Evolutionary conservation across 2,329 filamentous ascomycete species (phyloP).

Genomic region (Westerdykella sp.): DNA sequence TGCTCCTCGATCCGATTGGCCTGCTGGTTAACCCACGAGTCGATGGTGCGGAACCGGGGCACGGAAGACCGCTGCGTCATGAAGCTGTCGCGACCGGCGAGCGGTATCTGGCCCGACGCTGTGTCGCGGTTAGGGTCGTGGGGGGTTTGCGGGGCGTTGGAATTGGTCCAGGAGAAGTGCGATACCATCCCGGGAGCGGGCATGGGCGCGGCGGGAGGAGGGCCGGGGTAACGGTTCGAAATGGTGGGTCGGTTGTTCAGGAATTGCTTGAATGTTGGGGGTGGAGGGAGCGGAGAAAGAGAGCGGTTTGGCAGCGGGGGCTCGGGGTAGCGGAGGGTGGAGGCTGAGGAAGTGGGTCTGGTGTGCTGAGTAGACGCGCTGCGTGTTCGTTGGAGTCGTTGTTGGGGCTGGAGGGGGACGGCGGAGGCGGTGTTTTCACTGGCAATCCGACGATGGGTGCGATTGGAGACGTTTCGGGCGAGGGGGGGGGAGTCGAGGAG

Average conservation of each 20-base stretch:
- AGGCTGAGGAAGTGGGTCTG: slow-evolving; percentile 20
- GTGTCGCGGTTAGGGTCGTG: slow-evolving; percentile 27
- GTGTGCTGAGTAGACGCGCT: slow-evolving; percentile 31
- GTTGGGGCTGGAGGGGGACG: slow-evolving; percentile 18
- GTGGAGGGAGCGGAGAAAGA: slow-evolving; percentile 20
- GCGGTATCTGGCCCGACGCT: slow-evolving; percentile 12
- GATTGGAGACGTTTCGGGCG: slow-evolving; percentile 16
- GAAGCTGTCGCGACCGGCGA: slow-evolving; percentile 25
- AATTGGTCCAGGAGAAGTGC: slow-evolving; percentile 39
- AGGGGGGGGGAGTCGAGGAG: slow-evolving; percentile 18
- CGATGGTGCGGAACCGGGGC: slow-evolving; percentile 37
- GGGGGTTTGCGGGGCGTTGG: slow-evolving; percentile 35
- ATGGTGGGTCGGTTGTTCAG: slow-evolving; percentile 32
- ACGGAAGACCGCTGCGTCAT: slow-evolving; percentile 34
- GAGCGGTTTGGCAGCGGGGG: slow-evolving; percentile 11
- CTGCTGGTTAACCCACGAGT: slow-evolving; percentile 39
- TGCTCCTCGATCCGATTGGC: slow-evolving; percentile 33
- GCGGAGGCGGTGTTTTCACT: slow-evolving; percentile 26
- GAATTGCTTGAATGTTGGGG: slow-evolving; percentile 37
- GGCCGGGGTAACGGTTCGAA: slow-evolving; percentile 13
- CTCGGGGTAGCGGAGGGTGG: slow-evolving; percentile 20
- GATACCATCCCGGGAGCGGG: slow-evolving; percentile 23
- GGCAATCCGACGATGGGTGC: slow-evolving; percentile 19
- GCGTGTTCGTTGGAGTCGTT: slow-evolving; percentile 4
- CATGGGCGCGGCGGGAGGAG: background rate